Percentiles rank a stretch among this genome's conserved stretches.
These are phyloP conservation scores for Lyophyllum atratum DNA, from an alignment of 768 basidiomycete genomes.

Conservation along the genomic window DNA sequence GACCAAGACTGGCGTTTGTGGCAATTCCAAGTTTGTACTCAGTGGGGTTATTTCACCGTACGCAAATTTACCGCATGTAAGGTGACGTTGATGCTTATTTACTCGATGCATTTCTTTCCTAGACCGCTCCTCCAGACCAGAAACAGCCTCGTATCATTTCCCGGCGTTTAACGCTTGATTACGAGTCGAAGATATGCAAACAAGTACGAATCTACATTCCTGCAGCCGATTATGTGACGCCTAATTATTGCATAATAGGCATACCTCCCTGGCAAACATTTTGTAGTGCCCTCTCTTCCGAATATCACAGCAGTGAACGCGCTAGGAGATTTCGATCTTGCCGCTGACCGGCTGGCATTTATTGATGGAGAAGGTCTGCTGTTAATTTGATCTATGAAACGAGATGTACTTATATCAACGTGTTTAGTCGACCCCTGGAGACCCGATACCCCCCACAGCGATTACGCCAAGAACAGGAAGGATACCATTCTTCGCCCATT, in stretches of 20 bases:
- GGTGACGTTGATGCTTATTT: not conserved
- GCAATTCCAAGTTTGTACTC: constrained; percentile 90
- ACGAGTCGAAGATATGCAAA: constrained; percentile 66
- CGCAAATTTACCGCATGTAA: constrained; percentile 18
- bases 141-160: constrained; percentile 79
- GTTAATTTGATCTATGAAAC: not conserved
- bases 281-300: constrained; percentile 69
- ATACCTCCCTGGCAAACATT: constrained; percentile 75
- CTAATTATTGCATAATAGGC: constrained; percentile 43
- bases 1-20: constrained; percentile 84
- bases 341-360: constrained; percentile 80
- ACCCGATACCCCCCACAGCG: constrained; percentile 80
- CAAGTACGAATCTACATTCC: constrained; percentile 39
- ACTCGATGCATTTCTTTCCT: not conserved
- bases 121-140: constrained; percentile 78
- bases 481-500: constrained; percentile 81
- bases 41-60: constrained; percentile 95
- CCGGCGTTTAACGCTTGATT: constrained; percentile 69
- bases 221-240: not conserved
- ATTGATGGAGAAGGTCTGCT: constrained; percentile 79
- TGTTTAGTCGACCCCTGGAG: constrained; percentile 85
- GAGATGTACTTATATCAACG: not conserved
- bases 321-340: constrained; percentile 83
- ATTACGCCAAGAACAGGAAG: constrained; percentile 60
- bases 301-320: constrained; percentile 83